A percentile compares a stretch with the other conserved stretches of the same genome.
phyloP scores from a whole-genome alignment of 306 rosid species.

The Rosa multiflora region DNA sequence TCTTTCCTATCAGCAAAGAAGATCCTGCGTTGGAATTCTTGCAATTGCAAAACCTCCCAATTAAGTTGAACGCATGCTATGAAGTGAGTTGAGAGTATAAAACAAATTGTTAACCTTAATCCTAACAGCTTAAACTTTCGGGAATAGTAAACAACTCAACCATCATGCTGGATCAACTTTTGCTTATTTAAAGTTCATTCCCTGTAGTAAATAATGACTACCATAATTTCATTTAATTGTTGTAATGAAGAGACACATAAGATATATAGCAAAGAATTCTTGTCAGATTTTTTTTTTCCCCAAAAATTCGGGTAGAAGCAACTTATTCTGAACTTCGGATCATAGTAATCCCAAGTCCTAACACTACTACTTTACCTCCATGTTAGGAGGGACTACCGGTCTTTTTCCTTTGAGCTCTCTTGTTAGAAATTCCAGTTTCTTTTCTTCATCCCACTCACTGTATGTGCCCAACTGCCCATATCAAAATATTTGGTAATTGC shows the following conservation, averaged over 20 bases:
- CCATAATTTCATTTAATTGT: neutral
- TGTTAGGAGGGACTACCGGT: slow-evolving; percentile 67
- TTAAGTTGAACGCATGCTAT: no score
- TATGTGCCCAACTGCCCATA: slow-evolving; percentile 51
- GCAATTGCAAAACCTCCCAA: no score
- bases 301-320: neutral
- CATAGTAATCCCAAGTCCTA: neutral
- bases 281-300: neutral
- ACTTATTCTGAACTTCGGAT: neutral
- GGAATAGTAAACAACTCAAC: no score
- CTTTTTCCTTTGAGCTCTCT: slow-evolving; percentile 90
- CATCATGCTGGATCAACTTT: neutral
- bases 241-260: neutral
- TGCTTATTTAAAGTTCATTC: neutral
- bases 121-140: no score
- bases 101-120: no score
- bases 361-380: slow-evolving; percentile 51
- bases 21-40: no score
- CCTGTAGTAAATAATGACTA: neutral
- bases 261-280: neutral
- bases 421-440: slow-evolving; percentile 75
- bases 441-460: slow-evolving; percentile 97
- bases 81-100: no score
- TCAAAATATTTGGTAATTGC: slow-evolving; percentile 76
- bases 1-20: no score